Percentiles rank a stretch among this genome's conserved stretches.
These are phyloP conservation scores for Suillus paluster DNA, from an alignment of 768 basidiomycete species.

Conservation along the genomic window DNA sequence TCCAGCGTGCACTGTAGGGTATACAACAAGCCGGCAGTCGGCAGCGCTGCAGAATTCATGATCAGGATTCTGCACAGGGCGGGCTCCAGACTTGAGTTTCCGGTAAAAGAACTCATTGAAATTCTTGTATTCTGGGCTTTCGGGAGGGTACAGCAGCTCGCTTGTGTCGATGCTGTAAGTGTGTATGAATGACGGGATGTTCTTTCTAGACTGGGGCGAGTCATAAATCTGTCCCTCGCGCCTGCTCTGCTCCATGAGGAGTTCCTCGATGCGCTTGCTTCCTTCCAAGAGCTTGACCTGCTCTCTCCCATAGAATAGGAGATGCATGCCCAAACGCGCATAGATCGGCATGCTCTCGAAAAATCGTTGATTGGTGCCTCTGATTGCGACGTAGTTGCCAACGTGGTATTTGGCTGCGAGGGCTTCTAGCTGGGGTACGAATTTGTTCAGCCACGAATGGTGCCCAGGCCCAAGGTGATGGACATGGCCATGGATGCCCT, in stretches of 20 bases:
- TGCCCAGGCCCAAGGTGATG: slow-evolving; percentile 24
- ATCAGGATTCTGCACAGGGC: slow-evolving; percentile 60
- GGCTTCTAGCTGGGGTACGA: slow-evolving; percentile 60
- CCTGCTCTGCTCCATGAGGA: slow-evolving; percentile 59
- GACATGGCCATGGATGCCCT: slow-evolving; percentile 39
- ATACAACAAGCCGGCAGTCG: slow-evolving; percentile 77
- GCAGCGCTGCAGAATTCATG: slow-evolving; percentile 65
- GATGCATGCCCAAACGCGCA: slow-evolving; percentile 74
- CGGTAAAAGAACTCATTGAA: slow-evolving; percentile 84
- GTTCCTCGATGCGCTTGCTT: slow-evolving; percentile 49
- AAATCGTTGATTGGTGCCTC: slow-evolving; percentile 52
- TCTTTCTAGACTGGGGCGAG: slow-evolving; percentile 50
- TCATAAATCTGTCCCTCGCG: slow-evolving; percentile 63
- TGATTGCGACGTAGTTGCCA: slow-evolving; percentile 60
- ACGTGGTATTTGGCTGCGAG: slow-evolving; percentile 56
- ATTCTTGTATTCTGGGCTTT: slow-evolving; percentile 60
- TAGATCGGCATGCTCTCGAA: slow-evolving; percentile 82
- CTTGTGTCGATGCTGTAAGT: slow-evolving; percentile 57
- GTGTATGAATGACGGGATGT: slow-evolving; percentile 58
- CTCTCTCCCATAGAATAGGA: slow-evolving; percentile 65
- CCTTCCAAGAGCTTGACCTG: slow-evolving; percentile 53
- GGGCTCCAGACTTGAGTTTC: slow-evolving; percentile 58
- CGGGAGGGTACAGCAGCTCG: slow-evolving; percentile 63
- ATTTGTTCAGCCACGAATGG: slow-evolving; percentile 46
- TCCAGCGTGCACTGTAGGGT: slow-evolving; percentile 58